Conservation (phyloP, 805 yeast genomes). For the Nakazawaea siamensis region DNA sequence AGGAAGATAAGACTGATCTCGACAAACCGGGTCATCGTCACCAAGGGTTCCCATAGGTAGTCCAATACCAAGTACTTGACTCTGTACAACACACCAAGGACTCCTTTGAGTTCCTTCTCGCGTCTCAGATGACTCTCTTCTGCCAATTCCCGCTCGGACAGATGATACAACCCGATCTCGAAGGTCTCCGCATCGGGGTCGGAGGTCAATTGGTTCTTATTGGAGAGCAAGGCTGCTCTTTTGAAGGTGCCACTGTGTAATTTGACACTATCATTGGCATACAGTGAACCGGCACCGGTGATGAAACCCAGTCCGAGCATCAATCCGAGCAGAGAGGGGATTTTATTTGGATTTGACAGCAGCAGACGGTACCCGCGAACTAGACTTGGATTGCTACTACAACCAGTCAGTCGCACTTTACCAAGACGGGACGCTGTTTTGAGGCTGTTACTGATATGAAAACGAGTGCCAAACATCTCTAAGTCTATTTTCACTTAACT, state of each 20-base stretch:
- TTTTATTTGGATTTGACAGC: too few relatives aligned
- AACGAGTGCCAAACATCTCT: too few relatives aligned
- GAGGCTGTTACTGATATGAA: too few relatives aligned
- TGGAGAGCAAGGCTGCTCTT: constrained; percentile 13
- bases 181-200: constrained; percentile 51
- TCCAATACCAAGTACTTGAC: constrained; percentile 41
- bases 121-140: constrained; percentile 29
- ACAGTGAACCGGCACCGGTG: too few relatives aligned
- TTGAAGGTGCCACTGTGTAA: constrained; percentile 9
- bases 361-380: too few relatives aligned
- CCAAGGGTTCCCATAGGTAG: constrained; percentile 58
- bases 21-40: constrained; percentile 59
- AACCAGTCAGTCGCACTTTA: too few relatives aligned
- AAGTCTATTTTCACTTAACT: too few relatives aligned
- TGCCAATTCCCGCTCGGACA: constrained; percentile 50
- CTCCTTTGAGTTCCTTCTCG: constrained; percentile 14
- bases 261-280: too few relatives aligned
- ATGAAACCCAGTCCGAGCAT: too few relatives aligned
- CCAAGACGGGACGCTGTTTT: too few relatives aligned
- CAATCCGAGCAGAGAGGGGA: too few relatives aligned
- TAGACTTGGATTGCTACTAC: too few relatives aligned
- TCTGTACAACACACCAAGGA: constrained; percentile 24
- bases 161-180: constrained; percentile 54
- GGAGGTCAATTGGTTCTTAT: constrained; percentile 31
- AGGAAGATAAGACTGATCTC: constrained; percentile 59